Conservation (phyloP, 176 grass and related monocot species). For the Eleusine indica region DNA sequence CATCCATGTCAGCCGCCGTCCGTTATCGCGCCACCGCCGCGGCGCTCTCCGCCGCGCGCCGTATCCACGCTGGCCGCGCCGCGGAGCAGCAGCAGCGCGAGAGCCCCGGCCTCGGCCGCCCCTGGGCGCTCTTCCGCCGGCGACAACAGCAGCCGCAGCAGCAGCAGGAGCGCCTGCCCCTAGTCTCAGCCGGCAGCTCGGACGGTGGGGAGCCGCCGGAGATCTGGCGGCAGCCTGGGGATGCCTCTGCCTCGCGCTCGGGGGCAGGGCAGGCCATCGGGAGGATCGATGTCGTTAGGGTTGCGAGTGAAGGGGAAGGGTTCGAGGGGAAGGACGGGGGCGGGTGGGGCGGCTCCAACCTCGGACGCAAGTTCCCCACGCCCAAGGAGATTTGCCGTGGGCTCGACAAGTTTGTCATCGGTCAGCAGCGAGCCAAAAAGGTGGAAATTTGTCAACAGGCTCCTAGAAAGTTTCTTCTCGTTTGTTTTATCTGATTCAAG, state of each 20-base stretch:
- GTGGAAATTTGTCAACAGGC: constrained; percentile 15
- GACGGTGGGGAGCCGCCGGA: constrained; percentile 59
- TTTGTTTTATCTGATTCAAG: not conserved
- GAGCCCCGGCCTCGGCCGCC: constrained; percentile 32
- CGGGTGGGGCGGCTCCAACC: constrained; percentile 52
- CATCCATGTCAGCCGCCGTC: constrained; percentile 50
- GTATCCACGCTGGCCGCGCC: constrained; percentile 51
- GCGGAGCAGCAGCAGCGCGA: constrained; percentile 24
- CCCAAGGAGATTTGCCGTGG: constrained; percentile 65
- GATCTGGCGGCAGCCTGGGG: constrained; percentile 68
- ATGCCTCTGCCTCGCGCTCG: constrained; percentile 8
- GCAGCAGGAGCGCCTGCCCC: constrained; percentile 19
- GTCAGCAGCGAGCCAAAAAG: constrained; percentile 73
- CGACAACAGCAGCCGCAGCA: constrained; percentile 20
- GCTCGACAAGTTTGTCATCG: constrained; percentile 70
- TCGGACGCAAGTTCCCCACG: constrained; percentile 55
- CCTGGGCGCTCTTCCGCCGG: constrained; percentile 46
- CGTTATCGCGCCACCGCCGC: constrained; percentile 41
- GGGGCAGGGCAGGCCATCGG: constrained; percentile 12
- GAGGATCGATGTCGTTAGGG: constrained; percentile 58
- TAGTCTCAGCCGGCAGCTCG: not conserved
- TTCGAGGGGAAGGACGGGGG: constrained; percentile 40
- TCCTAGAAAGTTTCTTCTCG: not conserved
- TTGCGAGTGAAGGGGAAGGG: constrained; percentile 38
- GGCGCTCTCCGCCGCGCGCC: constrained; percentile 38